These are phyloP conservation scores for Saturnispora sanitii DNA, from an alignment of 805 yeast genomes.

Conservation along the genomic window DNA sequence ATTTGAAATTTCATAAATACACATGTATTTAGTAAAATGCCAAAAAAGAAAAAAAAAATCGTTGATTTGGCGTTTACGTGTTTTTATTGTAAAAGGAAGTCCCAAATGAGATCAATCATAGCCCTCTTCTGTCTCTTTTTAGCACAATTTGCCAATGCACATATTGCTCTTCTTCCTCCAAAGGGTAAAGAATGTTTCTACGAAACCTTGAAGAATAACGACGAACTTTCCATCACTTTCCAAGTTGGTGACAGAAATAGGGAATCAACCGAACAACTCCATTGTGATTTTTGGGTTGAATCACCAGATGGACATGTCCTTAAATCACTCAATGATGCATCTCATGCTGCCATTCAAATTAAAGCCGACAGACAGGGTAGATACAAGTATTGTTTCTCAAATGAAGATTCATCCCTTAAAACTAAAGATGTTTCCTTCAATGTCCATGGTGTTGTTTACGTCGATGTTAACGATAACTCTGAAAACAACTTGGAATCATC, in stretches of 20 bases:
- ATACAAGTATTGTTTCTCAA: conserved; percentile 83
- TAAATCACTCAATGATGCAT: conserved; percentile 41
- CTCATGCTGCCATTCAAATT: conserved; percentile 74
- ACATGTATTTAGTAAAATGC: background rate
- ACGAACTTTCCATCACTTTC: conserved; percentile 77
- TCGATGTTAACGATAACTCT: conserved; percentile 59
- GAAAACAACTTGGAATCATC: conserved; percentile 77
- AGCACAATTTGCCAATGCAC: conserved; percentile 35
- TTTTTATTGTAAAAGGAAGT: background rate
- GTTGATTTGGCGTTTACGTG: background rate
- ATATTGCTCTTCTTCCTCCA: conserved; percentile 74
- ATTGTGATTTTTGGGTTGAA: conserved; percentile 50
- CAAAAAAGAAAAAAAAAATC: background rate
- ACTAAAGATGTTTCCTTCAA: conserved; percentile 92
- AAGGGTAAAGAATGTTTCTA: conserved; percentile 82
- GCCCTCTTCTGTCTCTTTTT: conserved; percentile 8
- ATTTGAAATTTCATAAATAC: no score
- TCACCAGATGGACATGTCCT: conserved; percentile 40
- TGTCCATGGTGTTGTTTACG: conserved; percentile 84
- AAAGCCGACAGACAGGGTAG: conserved; percentile 62
- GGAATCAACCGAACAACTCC: conserved; percentile 53
- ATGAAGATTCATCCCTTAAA: conserved; percentile 60
- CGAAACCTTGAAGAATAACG: conserved; percentile 73
- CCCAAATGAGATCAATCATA: background rate
- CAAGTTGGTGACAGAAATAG: conserved; percentile 91